Base-by-base conservation (phyloP, 73 alveolate species). In the Symbiodinium pilosum region DNA sequence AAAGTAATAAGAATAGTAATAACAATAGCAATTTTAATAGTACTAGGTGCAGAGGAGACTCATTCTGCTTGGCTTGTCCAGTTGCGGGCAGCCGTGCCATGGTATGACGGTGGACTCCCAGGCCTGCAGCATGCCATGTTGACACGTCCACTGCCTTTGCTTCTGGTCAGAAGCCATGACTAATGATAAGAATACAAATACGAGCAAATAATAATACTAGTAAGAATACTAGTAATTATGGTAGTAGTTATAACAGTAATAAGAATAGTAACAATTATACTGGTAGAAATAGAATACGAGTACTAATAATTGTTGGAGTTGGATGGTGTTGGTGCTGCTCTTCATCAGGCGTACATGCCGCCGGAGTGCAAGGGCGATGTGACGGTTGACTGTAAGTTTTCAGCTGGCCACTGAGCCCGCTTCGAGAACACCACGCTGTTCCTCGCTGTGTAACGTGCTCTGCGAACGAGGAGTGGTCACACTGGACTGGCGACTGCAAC, bases 311-410 rank as follows among this genome's bases (percentile, higher is more conserved):
- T n/a, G n/a, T n/a, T n/a, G 2, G 43, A 28, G 84, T 3, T 36
- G 83, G 68, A 16, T 16, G 21, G 30, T 2, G 73, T 5, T 6
- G 34, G 26, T 24, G 71, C 4, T 24, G 34, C 73, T 24, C 26
- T 30, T 54, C 32, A n/a, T 20, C 85, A 73, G 85, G 85, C 85
- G 43, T 73, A 34, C 43, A 73, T 73, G 85, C 85, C 85, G 85
- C 85, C 85, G 43, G 85, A 73, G 85, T 73, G 85, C 44, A 73
- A 73, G 51, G 85, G 85, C 42, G 85, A 73, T 12, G 85, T 73
- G 44, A 73, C 85, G 44, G 85, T 73, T n/a, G 85, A 73, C 34
- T 73, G 85, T 30, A 73, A 73, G 43, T 73, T 73, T 32, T 73
- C 85, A n/a, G 85, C 41, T 6, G 16, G 26, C 28, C 43, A 6